Evolutionary conservation across 2,329 filamentous ascomycete genomes (phyloP), one percentile per base, ranked within the genome.

Genomic region (Fusarium sp.): DNA sequence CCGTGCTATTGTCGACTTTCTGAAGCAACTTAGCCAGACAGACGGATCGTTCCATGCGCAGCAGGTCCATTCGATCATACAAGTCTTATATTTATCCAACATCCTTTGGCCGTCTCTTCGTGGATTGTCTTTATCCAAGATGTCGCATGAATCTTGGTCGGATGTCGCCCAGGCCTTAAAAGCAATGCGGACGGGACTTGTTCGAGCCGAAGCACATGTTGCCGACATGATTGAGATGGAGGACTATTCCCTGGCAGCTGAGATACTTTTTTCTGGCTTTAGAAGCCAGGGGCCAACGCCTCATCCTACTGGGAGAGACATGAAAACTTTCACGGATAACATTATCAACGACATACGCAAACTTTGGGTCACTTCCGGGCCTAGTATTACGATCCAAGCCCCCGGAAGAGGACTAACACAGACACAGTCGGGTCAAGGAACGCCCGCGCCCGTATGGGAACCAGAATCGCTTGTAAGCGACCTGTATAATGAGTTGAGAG

Each of bases 341-440:
- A 83, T 87, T 39, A 57, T 80, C 7, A 77, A 79, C 11, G 84
- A 87, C 43, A 80, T 86, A 13, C 75, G 76, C 6, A 79, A 78
- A 45, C 83, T 81, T 43, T 87, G 85, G 85, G 61, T 79, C 10
- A 71, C 77, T 2, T 74, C 75, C 5, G 74, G 70, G 6, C 70
- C 74, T 3, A 75, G 62, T 5, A 78, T 85, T 13, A 79, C 77
- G 0, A 78, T 84, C 25, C 81, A 78, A 58, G 79, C 77, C 6
- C 80, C 81, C 7, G 77, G 77, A 4, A 79, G 76, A 53, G 72
- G 68, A 11, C 73, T 76, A 9, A 60, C 73, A 7, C 72, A 72
- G 25, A 79, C 78, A 19, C 79, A 82, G 52, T 76, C 78, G 6
- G 77, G 76, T 3, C 79, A 79, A 56, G 81, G 81, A 13, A 76